These are phyloP conservation scores for Tetradesmus lagerheimii DNA, from an alignment of 139 green algal species.

Conservation along the genomic window DNA sequence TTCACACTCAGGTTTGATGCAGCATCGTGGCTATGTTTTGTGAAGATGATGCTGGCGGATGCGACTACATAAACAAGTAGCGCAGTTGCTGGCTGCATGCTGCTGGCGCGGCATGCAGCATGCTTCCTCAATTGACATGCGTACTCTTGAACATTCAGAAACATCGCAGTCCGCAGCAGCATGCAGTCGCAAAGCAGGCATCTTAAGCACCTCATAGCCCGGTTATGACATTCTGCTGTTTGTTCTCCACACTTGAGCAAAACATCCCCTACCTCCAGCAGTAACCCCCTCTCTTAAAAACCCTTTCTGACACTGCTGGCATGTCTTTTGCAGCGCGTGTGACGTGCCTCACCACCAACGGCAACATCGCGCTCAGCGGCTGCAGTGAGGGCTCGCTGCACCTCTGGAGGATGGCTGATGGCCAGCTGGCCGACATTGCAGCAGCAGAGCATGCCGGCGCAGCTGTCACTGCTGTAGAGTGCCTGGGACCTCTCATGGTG, in stretches of 20 bases:
- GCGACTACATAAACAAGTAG: no score
- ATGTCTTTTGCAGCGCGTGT: conserved; percentile 20
- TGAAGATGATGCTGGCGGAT: not conserved
- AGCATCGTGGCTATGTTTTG: not conserved
- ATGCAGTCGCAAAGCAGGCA: no score
- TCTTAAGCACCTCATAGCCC: no score
- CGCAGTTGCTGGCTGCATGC: not conserved
- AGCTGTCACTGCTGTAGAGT: conserved; percentile 17
- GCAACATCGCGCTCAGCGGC: conserved; percentile 37
- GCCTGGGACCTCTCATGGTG: conserved; percentile 35
- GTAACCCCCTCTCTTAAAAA: not conserved
- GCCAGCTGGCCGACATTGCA: conserved; percentile 27
- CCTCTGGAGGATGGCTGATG: conserved; percentile 42
- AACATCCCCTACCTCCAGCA: no score
- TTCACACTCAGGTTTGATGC: conserved; percentile 20
- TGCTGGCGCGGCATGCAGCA: not conserved
- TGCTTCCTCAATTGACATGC: no score
- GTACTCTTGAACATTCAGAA: not conserved
- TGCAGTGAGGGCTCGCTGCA: conserved; percentile 13
- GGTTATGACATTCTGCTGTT: no score
- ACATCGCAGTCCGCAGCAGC: no score
- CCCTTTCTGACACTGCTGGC: not conserved
- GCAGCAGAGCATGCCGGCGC: not conserved
- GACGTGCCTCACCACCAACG: conserved; percentile 11
- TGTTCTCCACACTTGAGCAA: no score